Percentiles rank a stretch among this genome's conserved stretches.
These are phyloP conservation scores for Vitis riparia DNA, from an alignment of 164 flowering plant genomes.

Conservation along the genomic window DNA sequence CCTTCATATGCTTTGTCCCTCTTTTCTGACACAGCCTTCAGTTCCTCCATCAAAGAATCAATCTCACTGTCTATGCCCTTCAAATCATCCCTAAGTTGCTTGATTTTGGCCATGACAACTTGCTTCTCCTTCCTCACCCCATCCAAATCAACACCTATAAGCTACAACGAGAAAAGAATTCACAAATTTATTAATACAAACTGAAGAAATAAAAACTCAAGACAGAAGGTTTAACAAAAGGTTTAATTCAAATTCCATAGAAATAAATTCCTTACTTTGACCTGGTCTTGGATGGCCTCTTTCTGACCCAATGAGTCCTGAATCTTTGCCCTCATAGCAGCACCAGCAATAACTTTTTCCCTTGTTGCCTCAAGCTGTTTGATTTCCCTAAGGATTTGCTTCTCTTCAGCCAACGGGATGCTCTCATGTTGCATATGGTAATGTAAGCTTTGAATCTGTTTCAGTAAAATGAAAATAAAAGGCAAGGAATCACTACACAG, in stretches of 20 bases:
- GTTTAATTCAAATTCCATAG: not conserved
- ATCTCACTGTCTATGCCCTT: conserved; percentile 53
- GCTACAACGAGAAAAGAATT: conserved; percentile 38
- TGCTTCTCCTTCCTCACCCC: conserved; percentile 75
- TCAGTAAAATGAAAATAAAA: conserved; percentile 4
- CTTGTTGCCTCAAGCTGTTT: conserved; percentile 87
- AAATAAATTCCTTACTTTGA: conserved; percentile 55
- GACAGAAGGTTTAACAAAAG: not conserved
- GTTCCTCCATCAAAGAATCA: conserved; percentile 48
- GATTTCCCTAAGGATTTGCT: conserved; percentile 79
- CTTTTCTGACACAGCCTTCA: conserved; percentile 37
- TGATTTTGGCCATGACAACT: conserved; percentile 45
- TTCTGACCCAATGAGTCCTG: conserved; percentile 75
- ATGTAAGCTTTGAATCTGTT: conserved; percentile 73
- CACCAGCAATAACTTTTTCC: conserved; percentile 79
- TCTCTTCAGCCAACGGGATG: conserved; percentile 87
- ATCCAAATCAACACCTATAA: conserved; percentile 60
- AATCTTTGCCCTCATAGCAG: conserved; percentile 73
- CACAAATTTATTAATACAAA: not conserved
- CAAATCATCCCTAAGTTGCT: conserved; percentile 51
- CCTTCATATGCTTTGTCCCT: conserved; percentile 55
- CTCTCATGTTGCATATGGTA: conserved; percentile 95
- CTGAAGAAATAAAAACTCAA: not conserved
- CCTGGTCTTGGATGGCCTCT: conserved; percentile 80
- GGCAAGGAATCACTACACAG: not conserved